Conservation (phyloP, 164 flowering plant genomes). For the Santalum album region DNA sequence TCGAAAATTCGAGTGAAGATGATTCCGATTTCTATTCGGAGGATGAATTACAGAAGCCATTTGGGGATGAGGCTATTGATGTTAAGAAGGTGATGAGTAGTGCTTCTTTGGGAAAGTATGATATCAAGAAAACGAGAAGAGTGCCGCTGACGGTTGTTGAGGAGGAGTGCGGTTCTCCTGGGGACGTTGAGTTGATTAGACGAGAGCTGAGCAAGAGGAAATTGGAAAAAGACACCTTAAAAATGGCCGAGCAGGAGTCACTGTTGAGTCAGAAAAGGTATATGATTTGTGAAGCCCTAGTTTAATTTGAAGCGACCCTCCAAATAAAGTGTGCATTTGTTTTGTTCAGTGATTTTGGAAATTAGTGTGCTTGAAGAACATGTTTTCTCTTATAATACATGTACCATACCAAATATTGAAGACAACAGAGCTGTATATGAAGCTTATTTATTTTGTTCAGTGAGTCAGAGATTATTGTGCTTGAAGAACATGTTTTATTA, state of each 20-base stretch:
- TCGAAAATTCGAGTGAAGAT: constrained; percentile 47
- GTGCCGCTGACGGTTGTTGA: constrained; percentile 32
- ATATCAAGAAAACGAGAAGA: constrained; percentile 42
- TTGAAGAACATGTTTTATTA: too few relatives aligned
- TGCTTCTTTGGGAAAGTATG: constrained; percentile 66
- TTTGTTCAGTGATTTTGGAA: too few relatives aligned
- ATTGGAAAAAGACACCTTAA: constrained; percentile 4
- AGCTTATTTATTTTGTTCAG: too few relatives aligned
- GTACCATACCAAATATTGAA: too few relatives aligned
- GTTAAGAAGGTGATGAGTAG: constrained; percentile 40
- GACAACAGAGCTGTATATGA: too few relatives aligned
- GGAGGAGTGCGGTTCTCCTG: constrained; percentile 31
- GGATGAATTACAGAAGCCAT: constrained; percentile 1
- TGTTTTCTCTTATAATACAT: too few relatives aligned
- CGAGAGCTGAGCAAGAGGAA: constrained; percentile 45
- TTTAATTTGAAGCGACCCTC: too few relatives aligned
- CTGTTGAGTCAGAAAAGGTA: constrained; percentile 64
- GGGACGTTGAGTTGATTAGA: constrained; percentile 46
- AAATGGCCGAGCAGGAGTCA: constrained; percentile 19
- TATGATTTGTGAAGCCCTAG: background rate
- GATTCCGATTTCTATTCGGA: constrained; percentile 24
- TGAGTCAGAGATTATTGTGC: too few relatives aligned
- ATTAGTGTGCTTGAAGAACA: too few relatives aligned
- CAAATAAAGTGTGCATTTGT: too few relatives aligned
- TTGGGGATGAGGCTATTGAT: background rate